These are phyloP conservation scores for Calophaca sinica DNA, from an alignment of 306 rosid genomes.

Conservation along the genomic window DNA sequence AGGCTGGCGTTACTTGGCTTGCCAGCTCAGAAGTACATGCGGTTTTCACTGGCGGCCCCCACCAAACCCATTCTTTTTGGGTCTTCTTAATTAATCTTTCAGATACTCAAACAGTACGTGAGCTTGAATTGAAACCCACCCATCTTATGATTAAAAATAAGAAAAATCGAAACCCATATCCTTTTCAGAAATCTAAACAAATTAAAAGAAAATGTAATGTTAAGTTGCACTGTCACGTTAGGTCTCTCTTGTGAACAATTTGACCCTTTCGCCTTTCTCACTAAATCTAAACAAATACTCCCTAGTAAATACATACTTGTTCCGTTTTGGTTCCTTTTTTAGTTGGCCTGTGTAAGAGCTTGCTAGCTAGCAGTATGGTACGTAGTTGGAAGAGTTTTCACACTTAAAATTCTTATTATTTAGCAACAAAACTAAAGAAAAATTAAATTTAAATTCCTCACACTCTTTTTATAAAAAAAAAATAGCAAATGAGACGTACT, in stretches of 20 bases:
- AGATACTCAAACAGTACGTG: not conserved
- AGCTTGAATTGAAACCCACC: not conserved
- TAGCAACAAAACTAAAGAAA: no score
- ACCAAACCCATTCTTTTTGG: not conserved
- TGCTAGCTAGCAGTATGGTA: no score
- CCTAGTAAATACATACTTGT: no score
- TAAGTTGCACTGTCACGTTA: not conserved
- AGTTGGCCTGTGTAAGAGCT: no score
- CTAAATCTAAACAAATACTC: no score
- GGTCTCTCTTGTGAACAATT: not conserved
- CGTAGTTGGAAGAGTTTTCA: no score
- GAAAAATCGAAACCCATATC: not conserved
- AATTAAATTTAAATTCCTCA: no score
- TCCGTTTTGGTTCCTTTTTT: no score
- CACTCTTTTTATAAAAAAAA: no score
- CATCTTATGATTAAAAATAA: not conserved
- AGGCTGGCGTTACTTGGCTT: conserved; percentile 43
- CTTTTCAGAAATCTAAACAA: not conserved
- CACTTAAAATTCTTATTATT: no score
- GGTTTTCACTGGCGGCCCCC: conserved; percentile 7
- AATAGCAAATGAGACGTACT: no score
- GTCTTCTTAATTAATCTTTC: not conserved
- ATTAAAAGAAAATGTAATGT: not conserved
- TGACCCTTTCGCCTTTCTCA: no score
- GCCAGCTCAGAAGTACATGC: conserved; percentile 42